These are phyloP conservation scores for Coemansia sp. DNA, from an alignment of 192 early-diverging fungal species.

Conservation along the genomic window DNA sequence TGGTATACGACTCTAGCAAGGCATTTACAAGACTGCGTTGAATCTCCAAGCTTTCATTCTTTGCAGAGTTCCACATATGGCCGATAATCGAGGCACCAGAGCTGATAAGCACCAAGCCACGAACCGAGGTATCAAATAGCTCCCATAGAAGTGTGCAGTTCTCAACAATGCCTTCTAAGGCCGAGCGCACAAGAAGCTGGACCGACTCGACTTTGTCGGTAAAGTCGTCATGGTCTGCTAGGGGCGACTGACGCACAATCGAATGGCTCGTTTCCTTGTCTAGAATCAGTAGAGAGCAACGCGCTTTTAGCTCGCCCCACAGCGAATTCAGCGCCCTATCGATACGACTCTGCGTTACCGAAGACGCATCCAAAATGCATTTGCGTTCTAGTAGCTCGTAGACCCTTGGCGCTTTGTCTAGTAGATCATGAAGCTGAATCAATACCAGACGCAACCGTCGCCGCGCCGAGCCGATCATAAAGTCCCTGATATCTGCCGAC, in stretches of 20 bases:
- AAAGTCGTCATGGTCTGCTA: constrained; percentile 7
- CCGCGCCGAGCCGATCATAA: constrained; percentile 28
- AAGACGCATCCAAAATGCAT: constrained; percentile 19
- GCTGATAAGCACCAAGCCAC: constrained; percentile 35
- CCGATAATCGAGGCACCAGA: constrained; percentile 14
- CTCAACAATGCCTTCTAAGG: constrained; percentile 14
- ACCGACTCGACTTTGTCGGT: constrained; percentile 5
- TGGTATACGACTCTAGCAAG: constrained; percentile 14
- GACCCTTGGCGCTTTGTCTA: constrained; percentile 35
- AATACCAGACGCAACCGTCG: constrained; percentile 46
- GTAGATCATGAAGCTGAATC: constrained; percentile 33
- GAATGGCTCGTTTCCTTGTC: constrained; percentile 27
- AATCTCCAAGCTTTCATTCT: neutral
- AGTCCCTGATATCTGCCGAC: constrained; percentile 32
- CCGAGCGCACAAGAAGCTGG: constrained; percentile 20
- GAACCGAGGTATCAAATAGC: constrained; percentile 24
- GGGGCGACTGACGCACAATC: constrained; percentile 6
- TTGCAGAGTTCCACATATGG: constrained; percentile 4
- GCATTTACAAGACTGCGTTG: constrained; percentile 7
- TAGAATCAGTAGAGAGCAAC: constrained; percentile 37
- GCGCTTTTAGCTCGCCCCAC: constrained; percentile 40
- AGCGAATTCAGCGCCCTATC: constrained; percentile 40
- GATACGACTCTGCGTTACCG: constrained; percentile 19
- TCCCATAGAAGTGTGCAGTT: constrained; percentile 41
- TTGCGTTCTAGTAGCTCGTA: constrained; percentile 38